Base-by-base conservation (phyloP, 768 basidiomycete species). In the Sistotremastrum niveocremeum region DNA sequence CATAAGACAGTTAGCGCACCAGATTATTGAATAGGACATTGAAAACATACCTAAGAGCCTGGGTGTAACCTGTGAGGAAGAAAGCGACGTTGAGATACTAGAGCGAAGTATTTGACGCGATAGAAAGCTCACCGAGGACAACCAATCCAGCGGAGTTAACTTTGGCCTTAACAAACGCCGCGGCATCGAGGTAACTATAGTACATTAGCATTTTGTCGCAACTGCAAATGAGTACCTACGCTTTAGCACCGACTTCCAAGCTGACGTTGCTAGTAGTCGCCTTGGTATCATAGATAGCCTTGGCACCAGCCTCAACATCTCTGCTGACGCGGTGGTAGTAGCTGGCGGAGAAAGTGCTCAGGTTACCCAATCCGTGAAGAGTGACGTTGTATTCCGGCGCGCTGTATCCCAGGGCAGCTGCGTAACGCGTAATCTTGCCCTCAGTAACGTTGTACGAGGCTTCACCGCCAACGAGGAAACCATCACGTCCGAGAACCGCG, bases 151-250 rank as follows among this genome's bases (percentile, higher is more conserved):
- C 63, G 70, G 93, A 94, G 79, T 97, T 97, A 72, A 98, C 93
- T 76, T 97, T 97, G 55, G 91, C 87, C 76, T 99, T 98, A 68
- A 97, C 74, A 60, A 87, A 97, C 6, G 91, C 83, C 53, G 89
- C 80, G 32, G 73, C 65, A 68, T 97, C 91, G 52, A 93, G 80
- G 69, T 80, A 81, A 41, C 80, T 85, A 46, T 42, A 12, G 52
- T 12, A 46, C 32, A 20, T 34, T 29, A 54, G 34, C 5, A 37
- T 33, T 32, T 30, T 20, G 5, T 10, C 20, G 40, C 9, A 34
- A 45, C 1, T 0, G 31, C 29, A 33, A 34, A 41, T 2, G 7
- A 35, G 41, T 30, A 80, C 81, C 66, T 64, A 91, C 76, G 84
- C 80, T 75, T 98, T 98, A 57, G 87, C 76, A 60, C 94, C 94